Percentiles rank a stretch among this genome's conserved stretches.
phyloP scores from a whole-genome alignment of 345 rosid species.

The Brassica carinata region DNA sequence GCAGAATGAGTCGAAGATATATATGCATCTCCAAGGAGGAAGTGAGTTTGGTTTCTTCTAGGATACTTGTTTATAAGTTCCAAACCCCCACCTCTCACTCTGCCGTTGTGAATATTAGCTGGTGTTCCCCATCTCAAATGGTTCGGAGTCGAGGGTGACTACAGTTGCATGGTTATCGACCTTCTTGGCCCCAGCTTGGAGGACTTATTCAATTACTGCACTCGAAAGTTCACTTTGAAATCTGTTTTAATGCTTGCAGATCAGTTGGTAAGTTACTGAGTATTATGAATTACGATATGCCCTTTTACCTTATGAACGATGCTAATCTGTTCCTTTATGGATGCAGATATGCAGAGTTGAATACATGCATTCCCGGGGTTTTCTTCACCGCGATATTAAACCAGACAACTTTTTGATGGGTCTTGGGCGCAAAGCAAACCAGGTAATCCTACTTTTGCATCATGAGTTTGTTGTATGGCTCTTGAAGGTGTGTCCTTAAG shows the following conservation, averaged over 20 bases:
- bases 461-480: slow-evolving; percentile 3
- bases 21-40: slow-evolving; percentile 92
- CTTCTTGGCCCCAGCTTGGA: slow-evolving; percentile 96
- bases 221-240: slow-evolving; percentile 72
- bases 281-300: too few species aligned
- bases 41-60: slow-evolving; percentile 49
- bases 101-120: slow-evolving; percentile 42
- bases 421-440: slow-evolving; percentile 89
- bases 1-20: slow-evolving; percentile 84
- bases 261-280: slow-evolving; percentile 54
- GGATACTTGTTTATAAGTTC: neutral
- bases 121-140: slow-evolving; percentile 92
- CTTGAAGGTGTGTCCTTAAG: neutral
- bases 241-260: slow-evolving; percentile 92
- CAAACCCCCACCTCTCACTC: neutral
- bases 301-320: neutral
- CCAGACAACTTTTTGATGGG: slow-evolving; percentile 85
- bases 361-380: slow-evolving; percentile 90
- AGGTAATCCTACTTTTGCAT: slow-evolving; percentile 51
- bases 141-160: slow-evolving; percentile 89
- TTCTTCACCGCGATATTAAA: slow-evolving; percentile 89
- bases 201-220: slow-evolving; percentile 87
- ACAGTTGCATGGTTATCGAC: slow-evolving; percentile 86
- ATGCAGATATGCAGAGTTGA: slow-evolving; percentile 85
- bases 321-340: slow-evolving; percentile 7